Evolutionary conservation across 2,329 filamentous ascomycete genomes (phyloP), one percentile per base, ranked within the genome.

Genomic region (Dothidotthia symphoricarpi): DNA sequence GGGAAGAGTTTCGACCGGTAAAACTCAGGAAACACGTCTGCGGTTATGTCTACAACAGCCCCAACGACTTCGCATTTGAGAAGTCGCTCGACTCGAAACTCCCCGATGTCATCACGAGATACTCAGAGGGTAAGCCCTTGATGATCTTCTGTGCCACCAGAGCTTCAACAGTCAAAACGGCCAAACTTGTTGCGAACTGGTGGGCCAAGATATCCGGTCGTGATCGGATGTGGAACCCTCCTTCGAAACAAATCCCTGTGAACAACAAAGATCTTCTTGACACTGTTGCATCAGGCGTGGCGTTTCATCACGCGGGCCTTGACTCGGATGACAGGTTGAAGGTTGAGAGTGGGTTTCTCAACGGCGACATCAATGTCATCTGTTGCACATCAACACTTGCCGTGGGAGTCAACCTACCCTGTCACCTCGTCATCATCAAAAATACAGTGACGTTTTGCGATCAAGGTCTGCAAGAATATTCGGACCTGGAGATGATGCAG

Each of bases 321-420:
- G 78, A 82, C 31, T 50, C 64, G 0, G 64, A 73, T 17, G 88
- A 94, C 60, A 77, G 86, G 31, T 67, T 72, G 26, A 71, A 75
- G 1, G 71, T 94, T 13, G 86, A 93, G 57, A 75, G 75, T 29
- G 76, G 75, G 0, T 95, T 84, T 51, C 67, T 88, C 3, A 70
- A 78, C 13, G 85, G 86, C 0, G 73, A 87, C n/a, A 75, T 94
- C 41, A 82, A 74, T 47, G 80, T 94, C 22, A 89, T 95, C 35
- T 94, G 88, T 63, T 93, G 86, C 59, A 95, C 88, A 0, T 90
- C 87, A 0, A 95, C 88, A 0, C 71, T 95, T 13, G 86, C 88
- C 1, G 83, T 93, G 10, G 88, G 88, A 0, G 78, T 95, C 19
- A 95, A 95, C 57, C 67, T 94, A 8, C 88, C 88, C 8, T 89